These are phyloP conservation scores for Wickerhamomyces bovis DNA, from an alignment of 805 yeast species.

Conservation along the genomic window DNA sequence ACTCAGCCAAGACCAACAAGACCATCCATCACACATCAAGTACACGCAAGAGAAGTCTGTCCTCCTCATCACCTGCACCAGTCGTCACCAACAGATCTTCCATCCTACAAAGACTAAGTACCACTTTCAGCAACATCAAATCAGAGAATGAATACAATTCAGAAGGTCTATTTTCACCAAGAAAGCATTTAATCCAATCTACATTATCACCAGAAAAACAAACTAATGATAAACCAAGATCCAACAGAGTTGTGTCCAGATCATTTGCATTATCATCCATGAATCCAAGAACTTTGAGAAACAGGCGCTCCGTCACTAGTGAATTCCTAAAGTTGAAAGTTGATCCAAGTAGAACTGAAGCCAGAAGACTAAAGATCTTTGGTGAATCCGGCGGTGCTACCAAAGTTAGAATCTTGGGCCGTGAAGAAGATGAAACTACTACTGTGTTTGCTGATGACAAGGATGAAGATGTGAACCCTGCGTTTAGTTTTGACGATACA, in stretches of 20 bases:
- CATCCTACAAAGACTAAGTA: conserved; percentile 30
- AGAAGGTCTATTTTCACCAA: conserved; percentile 33
- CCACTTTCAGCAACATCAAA: conserved; percentile 26
- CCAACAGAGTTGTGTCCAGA: conserved; percentile 4
- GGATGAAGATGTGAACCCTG: neutral
- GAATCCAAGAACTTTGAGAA: conserved; percentile 1
- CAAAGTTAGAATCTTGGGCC: conserved; percentile 23
- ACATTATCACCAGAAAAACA: conserved; percentile 14
- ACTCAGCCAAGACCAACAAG: conserved; percentile 20
- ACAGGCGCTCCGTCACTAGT: conserved; percentile 8
- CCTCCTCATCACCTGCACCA: conserved; percentile 18
- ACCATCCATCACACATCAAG: conserved; percentile 4
- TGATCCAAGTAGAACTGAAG: conserved; percentile 37
- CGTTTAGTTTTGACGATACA: neutral
- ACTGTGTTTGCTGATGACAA: neutral
- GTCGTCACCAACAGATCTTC: conserved; percentile 17
- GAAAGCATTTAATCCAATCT: conserved; percentile 19
- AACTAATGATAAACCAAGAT: neutral
- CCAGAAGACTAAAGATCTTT: conserved; percentile 34
- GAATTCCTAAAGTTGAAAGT: conserved; percentile 28
- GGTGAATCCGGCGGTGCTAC: conserved; percentile 23
- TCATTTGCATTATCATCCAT: conserved; percentile 3
- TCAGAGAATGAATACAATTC: conserved; percentile 24
- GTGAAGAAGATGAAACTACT: conserved; percentile 9
- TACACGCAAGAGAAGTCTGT: conserved; percentile 22